A percentile compares a stretch with the other conserved stretches of the same genome.
phyloP scores from a whole-genome alignment of 768 basidiomycete genomes.

The Trametes punicea region DNA sequence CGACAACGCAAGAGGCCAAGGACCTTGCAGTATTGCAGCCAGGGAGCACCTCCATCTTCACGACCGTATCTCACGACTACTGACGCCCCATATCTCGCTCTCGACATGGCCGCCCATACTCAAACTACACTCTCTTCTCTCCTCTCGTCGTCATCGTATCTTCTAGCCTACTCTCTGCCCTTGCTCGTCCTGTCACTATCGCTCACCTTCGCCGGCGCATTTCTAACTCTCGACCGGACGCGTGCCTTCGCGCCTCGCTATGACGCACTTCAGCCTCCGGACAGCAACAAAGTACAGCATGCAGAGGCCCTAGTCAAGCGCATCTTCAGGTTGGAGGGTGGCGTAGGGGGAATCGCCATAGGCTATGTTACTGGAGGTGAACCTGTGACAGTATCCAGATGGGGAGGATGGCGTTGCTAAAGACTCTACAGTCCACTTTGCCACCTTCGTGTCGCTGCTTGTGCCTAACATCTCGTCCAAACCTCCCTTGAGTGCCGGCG shows the following conservation, averaged over 20 bases:
- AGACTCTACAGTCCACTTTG: slow-evolving; percentile 44
- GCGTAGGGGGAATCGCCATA: slow-evolving; percentile 55
- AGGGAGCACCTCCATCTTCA: not conserved
- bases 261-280: slow-evolving; percentile 30
- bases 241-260: slow-evolving; percentile 52
- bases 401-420: not conserved
- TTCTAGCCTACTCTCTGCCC: slow-evolving; percentile 56
- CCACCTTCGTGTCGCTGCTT: slow-evolving; percentile 58
- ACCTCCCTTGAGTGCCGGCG: slow-evolving; percentile 40
- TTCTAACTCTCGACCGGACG: slow-evolving; percentile 68
- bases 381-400: no score
- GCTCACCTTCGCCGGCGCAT: slow-evolving; percentile 65
- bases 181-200: slow-evolving; percentile 56
- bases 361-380: slow-evolving; percentile 62
- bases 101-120: slow-evolving; percentile 12
- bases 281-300: slow-evolving; percentile 14
- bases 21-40: not conserved
- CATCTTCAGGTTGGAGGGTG: slow-evolving; percentile 51
- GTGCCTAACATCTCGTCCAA: slow-evolving; percentile 50
- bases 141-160: slow-evolving; percentile 46
- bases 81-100: slow-evolving; percentile 2
- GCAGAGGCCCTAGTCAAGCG: slow-evolving; percentile 30
- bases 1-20: not conserved
- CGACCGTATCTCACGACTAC: slow-evolving; percentile 14
- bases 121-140: slow-evolving; percentile 30